A percentile compares a stretch with the other conserved stretches of the same genome.
Conservation (phyloP, 2,329 filamentous ascomycete genomes). For the Metarhizium brunneum region DNA sequence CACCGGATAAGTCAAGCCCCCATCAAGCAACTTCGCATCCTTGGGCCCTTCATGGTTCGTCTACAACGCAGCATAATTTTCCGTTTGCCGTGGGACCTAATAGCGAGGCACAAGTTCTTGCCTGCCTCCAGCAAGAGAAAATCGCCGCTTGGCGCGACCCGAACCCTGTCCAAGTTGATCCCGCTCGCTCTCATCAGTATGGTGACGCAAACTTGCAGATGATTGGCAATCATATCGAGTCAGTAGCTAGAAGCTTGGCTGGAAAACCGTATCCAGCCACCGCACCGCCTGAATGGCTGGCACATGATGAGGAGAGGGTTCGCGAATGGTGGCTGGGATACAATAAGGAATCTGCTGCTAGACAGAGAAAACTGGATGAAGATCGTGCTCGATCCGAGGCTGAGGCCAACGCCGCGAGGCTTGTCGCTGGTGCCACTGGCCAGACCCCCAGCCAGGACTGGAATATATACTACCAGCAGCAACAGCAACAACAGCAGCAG, state of each 20-base stretch:
- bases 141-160: slow-evolving; percentile 34
- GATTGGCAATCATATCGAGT: slow-evolving; percentile 34
- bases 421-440: slow-evolving; percentile 10
- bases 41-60: not conserved
- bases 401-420: slow-evolving; percentile 20
- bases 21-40: slow-evolving; percentile 6
- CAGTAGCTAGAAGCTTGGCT: slow-evolving; percentile 29
- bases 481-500: slow-evolving; percentile 14
- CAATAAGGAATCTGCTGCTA: slow-evolving; percentile 28
- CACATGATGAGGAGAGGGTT: slow-evolving; percentile 33
- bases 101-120: slow-evolving; percentile 31
- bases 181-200: slow-evolving; percentile 27
- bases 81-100: slow-evolving; percentile 23
- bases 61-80: slow-evolving; percentile 13
- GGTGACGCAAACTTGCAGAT: slow-evolving; percentile 32
- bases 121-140: slow-evolving; percentile 34
- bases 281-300: slow-evolving; percentile 44
- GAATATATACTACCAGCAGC: slow-evolving; percentile 19
- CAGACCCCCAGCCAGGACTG: slow-evolving; percentile 16
- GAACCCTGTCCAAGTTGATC: slow-evolving; percentile 26
- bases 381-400: slow-evolving; percentile 25
- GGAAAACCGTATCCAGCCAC: slow-evolving; percentile 39
- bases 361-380: slow-evolving; percentile 29
- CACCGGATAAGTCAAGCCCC: not conserved
- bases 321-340: slow-evolving; percentile 45